Evolutionary conservation across 306 rosid species (phyloP), one percentile per base, ranked within the genome.

Genomic region (Dalbergia cochinchinensis): DNA sequence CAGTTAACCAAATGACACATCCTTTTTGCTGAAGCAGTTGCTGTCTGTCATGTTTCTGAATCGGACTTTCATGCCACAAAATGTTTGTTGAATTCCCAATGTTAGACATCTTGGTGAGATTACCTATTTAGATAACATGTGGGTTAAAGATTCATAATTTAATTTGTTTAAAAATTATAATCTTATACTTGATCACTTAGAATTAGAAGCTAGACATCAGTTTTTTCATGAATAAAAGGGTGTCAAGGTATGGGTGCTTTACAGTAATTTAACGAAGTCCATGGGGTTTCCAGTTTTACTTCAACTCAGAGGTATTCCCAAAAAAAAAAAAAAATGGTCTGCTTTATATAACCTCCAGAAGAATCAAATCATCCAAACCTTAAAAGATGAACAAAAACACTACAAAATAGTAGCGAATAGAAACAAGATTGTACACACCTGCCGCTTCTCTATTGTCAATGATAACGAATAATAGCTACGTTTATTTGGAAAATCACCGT

Each of bases 1-100:
- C 98, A 20, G 98, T 94, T 77, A 94, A 79, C 98, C 98, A 94
- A 80, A 94, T 83, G 81, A 87, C 97, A 74, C 98, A 94, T 59
- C 98, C 98, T 80, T 80, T 94, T 77, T 94, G 98, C 85, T 88
- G 88, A 85, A 91, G 96, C 67, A 94, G 83, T 50, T 77, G 45
- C 71, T 94, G 89, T 87, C 97, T 88, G 58, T 94, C 95, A 78
- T 11, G 82, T 78, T 91, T 94, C 80, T 83, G 94, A 59, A 94
- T 80, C 3, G 94, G 78, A 72, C 90, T 39, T 60, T 87, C 89
- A 79, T 92, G 98, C 98, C 97, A 94, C 68, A 84, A 79, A 45
- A 94, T 86, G 86, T 94, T 92, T 33, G 88, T 85, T 5, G 98
- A 90, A 53, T 88, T 89, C 88, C 89, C 92, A 42, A 71, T 78